phyloP scores from a whole-genome alignment of 1,284 basidiomycete species.

The Erythrobasidium hasegawianum region DNA sequence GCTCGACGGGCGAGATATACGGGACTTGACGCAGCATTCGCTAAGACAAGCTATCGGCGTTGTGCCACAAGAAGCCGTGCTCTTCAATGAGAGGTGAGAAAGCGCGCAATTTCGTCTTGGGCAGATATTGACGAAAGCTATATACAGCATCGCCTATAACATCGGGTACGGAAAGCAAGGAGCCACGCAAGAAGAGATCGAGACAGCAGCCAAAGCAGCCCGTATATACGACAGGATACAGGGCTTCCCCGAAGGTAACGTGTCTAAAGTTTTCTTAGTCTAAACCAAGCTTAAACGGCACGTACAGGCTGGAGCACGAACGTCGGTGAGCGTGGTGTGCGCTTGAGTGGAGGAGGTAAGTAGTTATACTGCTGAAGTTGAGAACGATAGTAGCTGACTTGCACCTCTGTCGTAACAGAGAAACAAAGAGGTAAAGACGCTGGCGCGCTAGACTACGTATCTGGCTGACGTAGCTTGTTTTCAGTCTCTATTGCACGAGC shows the following conservation, averaged over 20 bases:
- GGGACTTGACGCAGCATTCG: conserved; percentile 72
- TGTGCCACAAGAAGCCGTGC: conserved; percentile 61
- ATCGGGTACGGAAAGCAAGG: conserved; percentile 38
- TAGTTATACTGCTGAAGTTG: conserved; percentile 19
- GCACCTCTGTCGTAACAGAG: conserved; percentile 11
- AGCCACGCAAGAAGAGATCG: conserved; percentile 63
- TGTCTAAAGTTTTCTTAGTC: too few relatives aligned
- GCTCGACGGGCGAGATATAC: conserved; percentile 79
- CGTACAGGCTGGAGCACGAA: conserved; percentile 66
- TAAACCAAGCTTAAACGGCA: too few relatives aligned
- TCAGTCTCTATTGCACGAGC: conserved; percentile 81
- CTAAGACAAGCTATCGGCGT: conserved; percentile 65
- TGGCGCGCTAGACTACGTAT: not conserved
- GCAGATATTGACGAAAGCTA: not conserved
- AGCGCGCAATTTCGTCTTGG: conserved; percentile 35
- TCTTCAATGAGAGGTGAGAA: conserved; percentile 72
- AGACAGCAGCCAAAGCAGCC: conserved; percentile 66
- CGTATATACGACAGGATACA: conserved; percentile 76
- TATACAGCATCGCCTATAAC: conserved; percentile 36
- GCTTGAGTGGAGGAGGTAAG: conserved; percentile 55
- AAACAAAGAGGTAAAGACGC: conserved; percentile 21
- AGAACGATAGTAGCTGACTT: not conserved
- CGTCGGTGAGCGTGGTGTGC: conserved; percentile 75
- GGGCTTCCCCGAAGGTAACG: conserved; percentile 68
- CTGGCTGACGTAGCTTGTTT: conserved; percentile 59